phyloP scores from a whole-genome alignment of 345 rosid genomes.

The Populus alba region DNA sequence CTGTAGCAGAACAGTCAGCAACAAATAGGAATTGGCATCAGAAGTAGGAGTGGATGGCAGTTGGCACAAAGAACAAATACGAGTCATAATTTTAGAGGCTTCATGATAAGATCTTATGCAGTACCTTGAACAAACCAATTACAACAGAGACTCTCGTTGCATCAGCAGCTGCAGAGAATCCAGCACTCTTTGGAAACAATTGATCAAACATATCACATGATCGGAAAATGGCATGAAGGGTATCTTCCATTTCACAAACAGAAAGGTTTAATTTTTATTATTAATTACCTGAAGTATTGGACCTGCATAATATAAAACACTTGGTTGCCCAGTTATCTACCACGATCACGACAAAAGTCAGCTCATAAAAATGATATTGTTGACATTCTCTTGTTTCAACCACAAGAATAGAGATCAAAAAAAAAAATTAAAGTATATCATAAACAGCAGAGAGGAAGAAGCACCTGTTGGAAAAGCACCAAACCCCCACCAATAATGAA shows the following conservation, averaged over 20 bases:
- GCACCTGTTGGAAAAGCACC: conserved; percentile 95
- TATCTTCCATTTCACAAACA: conserved; percentile 4
- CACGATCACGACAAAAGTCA: conserved; percentile 17
- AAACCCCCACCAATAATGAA: conserved; percentile 88
- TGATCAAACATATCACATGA: conserved; percentile 2
- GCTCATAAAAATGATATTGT: conserved; percentile 14
- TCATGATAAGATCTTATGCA: background rate
- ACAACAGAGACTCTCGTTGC: conserved; percentile 35
- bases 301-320: conserved; percentile 36
- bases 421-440: background rate
- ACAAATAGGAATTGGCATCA: background rate
- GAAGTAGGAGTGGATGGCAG: background rate
- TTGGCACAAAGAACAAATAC: background rate
- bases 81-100: background rate
- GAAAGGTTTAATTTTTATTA: conserved; percentile 7
- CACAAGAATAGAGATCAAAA: background rate
- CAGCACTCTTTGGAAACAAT: conserved; percentile 27
- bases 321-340: conserved; percentile 37
- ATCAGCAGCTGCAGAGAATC: conserved; percentile 35
- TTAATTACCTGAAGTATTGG: conserved; percentile 34
- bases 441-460: conserved; percentile 10
- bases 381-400: background rate
- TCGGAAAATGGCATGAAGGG: background rate
- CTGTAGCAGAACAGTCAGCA: conserved; percentile 13
- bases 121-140: conserved; percentile 34